Percentiles rank a stretch among this genome's conserved stretches.
phyloP scores from a whole-genome alignment of 257 asterid species.

The Solanum dulcamara region DNA sequence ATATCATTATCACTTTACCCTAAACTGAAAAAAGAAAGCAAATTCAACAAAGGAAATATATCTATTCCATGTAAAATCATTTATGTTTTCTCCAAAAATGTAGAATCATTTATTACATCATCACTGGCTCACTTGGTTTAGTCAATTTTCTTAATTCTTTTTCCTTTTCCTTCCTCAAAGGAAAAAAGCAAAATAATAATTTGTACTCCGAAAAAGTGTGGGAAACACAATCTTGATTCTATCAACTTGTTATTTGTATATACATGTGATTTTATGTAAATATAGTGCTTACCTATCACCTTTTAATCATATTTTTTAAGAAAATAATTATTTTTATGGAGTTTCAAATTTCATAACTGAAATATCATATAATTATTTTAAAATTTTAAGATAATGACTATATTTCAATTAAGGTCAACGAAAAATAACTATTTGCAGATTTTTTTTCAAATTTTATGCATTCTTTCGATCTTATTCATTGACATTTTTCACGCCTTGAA shows the following conservation, averaged over 20 bases:
- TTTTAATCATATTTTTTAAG: not conserved
- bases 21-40: not conserved
- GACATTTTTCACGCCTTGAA: fast-evolving
- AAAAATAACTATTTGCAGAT: not conserved
- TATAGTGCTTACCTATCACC: not conserved
- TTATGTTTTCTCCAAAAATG: not conserved
- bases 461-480: not conserved
- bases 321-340: not conserved
- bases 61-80: not conserved
- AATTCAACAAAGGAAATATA: not conserved
- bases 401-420: not conserved
- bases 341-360: not conserved
- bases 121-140: not conserved
- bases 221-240: not conserved
- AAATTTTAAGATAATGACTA: not conserved
- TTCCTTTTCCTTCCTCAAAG: not conserved
- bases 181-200: not conserved
- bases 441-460: not conserved
- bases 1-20: not conserved
- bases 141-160: conserved; percentile 4
- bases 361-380: not conserved
- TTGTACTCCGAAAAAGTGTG: not conserved
- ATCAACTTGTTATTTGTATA: not conserved
- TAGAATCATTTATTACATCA: conserved; percentile 18
- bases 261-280: not conserved